A percentile compares a stretch with the other conserved stretches of the same genome.
Conservation (phyloP, 495 filamentous ascomycete genomes). For the Glutinoglossum americanum region DNA sequence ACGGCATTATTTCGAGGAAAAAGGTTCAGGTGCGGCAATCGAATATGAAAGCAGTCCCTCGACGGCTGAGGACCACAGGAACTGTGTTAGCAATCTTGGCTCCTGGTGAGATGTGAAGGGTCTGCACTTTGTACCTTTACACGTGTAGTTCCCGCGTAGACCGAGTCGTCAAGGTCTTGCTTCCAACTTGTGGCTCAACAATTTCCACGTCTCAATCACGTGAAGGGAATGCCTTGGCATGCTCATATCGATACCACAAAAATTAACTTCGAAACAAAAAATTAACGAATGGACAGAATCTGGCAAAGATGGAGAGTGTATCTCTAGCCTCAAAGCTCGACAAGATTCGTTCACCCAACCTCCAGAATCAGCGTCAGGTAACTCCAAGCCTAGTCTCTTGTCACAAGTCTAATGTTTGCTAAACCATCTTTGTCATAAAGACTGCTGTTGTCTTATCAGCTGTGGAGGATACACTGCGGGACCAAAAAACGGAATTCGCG, state of each 20-base stretch:
- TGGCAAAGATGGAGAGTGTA: slow-evolving; percentile 17
- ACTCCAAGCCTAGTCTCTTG: neutral
- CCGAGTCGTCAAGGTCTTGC: neutral
- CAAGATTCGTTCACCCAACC: slow-evolving; percentile 88
- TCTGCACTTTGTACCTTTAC: neutral
- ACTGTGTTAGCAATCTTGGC: neutral
- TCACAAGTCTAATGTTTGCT: neutral
- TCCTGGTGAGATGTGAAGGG: neutral
- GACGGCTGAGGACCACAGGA: neutral
- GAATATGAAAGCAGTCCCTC: neutral
- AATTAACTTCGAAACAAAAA: slow-evolving; percentile 1
- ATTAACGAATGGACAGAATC: neutral
- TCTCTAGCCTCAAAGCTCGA: slow-evolving; percentile 78
- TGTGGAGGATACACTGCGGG: slow-evolving; percentile 75
- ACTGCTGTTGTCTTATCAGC: slow-evolving; percentile 73
- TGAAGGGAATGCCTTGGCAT: neutral
- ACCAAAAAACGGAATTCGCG: slow-evolving; percentile 60
- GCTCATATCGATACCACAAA: neutral
- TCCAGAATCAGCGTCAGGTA: slow-evolving; percentile 88
- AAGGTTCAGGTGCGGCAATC: neutral
- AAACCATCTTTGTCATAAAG: slow-evolving; percentile 20
- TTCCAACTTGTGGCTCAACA: neutral
- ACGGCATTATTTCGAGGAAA: slow-evolving; percentile 39
- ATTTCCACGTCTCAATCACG: neutral
- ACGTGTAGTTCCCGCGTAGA: neutral